Percentiles rank a stretch among this genome's conserved stretches.
These are phyloP conservation scores for Solanum hybrid DNA, from an alignment of 305 asterid genomes.

Conservation along the genomic window DNA sequence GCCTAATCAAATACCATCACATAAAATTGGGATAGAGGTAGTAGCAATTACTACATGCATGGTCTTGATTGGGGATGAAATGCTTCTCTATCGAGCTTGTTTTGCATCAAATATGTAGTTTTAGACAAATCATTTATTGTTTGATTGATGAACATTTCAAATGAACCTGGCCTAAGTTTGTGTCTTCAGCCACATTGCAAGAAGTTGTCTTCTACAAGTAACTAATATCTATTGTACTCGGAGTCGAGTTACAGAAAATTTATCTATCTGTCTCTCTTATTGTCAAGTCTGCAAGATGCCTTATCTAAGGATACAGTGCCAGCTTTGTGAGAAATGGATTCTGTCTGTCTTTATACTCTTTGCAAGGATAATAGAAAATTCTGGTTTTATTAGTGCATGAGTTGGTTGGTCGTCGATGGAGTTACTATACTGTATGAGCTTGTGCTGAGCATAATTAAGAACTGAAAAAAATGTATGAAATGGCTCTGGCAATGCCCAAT, in stretches of 20 bases:
- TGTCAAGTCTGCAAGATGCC: background rate
- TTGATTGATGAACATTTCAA: background rate
- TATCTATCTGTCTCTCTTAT: background rate
- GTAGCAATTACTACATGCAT: background rate
- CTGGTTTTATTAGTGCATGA: background rate
- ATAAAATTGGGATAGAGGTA: background rate
- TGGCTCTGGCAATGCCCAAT: background rate
- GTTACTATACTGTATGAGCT: background rate
- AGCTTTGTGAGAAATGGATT: background rate
- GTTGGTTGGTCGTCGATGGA: background rate
- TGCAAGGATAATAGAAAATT: background rate
- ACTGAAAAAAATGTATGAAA: background rate
- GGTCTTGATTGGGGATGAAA: background rate
- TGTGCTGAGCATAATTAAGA: background rate
- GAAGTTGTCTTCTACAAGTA: background rate
- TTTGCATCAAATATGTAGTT: background rate
- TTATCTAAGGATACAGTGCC: background rate
- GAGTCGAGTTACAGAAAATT: background rate
- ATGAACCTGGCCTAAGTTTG: background rate
- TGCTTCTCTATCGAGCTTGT: background rate
- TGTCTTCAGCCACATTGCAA: background rate
- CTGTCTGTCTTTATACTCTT: background rate
- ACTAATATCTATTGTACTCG: background rate
- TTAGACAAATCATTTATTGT: background rate
- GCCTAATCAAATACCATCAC: background rate